These are phyloP conservation scores for Asterophora parasitica DNA, from an alignment of 768 basidiomycete species.

Conservation along the genomic window DNA sequence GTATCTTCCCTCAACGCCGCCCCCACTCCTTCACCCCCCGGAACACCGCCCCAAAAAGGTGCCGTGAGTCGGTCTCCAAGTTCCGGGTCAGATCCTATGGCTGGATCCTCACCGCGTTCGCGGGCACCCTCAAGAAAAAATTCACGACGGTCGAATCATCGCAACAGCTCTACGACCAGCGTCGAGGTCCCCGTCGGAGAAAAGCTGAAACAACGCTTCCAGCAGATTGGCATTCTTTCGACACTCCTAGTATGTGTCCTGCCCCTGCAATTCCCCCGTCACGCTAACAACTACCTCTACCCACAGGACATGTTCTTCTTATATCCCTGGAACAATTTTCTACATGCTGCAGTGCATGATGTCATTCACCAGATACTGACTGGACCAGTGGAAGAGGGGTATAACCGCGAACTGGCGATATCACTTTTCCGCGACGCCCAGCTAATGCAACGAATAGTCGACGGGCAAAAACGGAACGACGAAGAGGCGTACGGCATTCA, in stretches of 20 bases:
- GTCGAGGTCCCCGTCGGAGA: conserved; percentile 64
- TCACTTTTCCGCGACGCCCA: conserved; percentile 83
- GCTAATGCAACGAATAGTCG: conserved; percentile 81
- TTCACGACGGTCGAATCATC: conserved; percentile 41
- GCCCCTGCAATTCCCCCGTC: background rate
- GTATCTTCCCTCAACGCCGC: conserved; percentile 26
- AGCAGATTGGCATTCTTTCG: conserved; percentile 68
- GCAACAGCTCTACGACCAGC: conserved; percentile 21
- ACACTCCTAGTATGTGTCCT: conserved; percentile 70
- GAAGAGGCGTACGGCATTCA: conserved; percentile 51
- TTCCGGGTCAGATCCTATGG: conserved; percentile 13
- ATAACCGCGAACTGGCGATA: conserved; percentile 80
- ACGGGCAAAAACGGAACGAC: conserved; percentile 81
- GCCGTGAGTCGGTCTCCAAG: conserved; percentile 20
- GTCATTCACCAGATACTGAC: conserved; percentile 93
- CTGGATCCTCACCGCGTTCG: conserved; percentile 28
- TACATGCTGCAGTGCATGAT: conserved; percentile 96
- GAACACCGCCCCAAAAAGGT: conserved; percentile 22
- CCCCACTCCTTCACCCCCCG: conserved; percentile 25
- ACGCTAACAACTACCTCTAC: background rate
- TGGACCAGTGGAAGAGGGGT: conserved; percentile 75
- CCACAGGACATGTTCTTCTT: conserved; percentile 88
- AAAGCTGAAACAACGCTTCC: conserved; percentile 70
- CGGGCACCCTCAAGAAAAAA: conserved; percentile 43
- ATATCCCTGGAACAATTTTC: conserved; percentile 96